Base-by-base conservation (phyloP, 352 stramenopile species). In the Globisporangium nodosum region DNA sequence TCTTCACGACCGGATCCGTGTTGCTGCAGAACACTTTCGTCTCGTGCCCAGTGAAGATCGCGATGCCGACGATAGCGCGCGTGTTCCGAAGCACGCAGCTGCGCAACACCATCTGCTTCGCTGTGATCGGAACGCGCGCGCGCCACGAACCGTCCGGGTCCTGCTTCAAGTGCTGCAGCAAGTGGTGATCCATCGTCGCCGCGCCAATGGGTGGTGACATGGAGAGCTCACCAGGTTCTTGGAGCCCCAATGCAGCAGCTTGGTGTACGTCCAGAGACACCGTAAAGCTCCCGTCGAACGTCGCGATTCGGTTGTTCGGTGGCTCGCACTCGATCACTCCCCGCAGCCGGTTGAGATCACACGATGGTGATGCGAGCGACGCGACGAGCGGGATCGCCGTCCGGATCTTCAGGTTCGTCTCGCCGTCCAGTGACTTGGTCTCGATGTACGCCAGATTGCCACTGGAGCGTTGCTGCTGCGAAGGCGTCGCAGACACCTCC, bases 71-170 rank as follows among this genome's bases (percentile, higher is more conserved):
- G 3, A 97, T 69, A 1, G 71, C 88, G 24, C 72, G 71, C 11
- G 90, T 97, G 60, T 97, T 96, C 13, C 88, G 77, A 8, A 98
- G 70, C 47, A 94, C 74, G 52, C 87, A 96, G 31, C 87, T 96
- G 9, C 91, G 85, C 13, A 97, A 65, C 45, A 97, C 65, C 69
- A 97, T 90, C 59, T 97, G 94, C 61, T 92, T 93, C 12, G 83
- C 76, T 0, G 82, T 92, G 35, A 95, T 78, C 30, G 81, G 79
- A 39, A 90, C 65, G 21, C 69, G 64, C 1, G 87, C 59, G 33
- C 63, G 58, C 20, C 78, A 47, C 15, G 62, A 70, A 1, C 68
- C 68, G 57, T 87, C 76, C 1, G 62, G 55, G 27, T 37, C 70
- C 3, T 49, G 62, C 15, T 76, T 62, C 49, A 76, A 64, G 37